These are phyloP conservation scores for Talaromyces sp. DNA, from an alignment of 2,329 filamentous ascomycete genomes.

Conservation along the genomic window DNA sequence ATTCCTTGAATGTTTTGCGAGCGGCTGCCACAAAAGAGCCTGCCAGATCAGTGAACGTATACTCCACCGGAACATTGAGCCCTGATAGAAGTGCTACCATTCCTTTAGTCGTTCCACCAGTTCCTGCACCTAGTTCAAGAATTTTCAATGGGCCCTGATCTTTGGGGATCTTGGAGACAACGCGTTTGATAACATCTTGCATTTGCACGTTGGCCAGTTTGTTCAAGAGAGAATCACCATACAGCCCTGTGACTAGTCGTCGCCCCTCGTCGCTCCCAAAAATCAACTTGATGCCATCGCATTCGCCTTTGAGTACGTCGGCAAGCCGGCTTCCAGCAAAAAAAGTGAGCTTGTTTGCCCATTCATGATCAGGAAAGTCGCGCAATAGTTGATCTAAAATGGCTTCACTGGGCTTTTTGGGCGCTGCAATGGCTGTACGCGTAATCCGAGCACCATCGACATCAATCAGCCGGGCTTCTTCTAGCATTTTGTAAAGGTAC, in stretches of 20 bases:
- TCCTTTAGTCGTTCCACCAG: slow-evolving; percentile 36
- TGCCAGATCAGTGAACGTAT: slow-evolving; percentile 38
- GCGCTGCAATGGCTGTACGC: slow-evolving; percentile 20
- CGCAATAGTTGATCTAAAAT: slow-evolving; percentile 23
- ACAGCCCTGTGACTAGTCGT: slow-evolving; percentile 31
- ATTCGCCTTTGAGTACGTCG: slow-evolving; percentile 31
- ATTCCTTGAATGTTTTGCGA: slow-evolving; percentile 23
- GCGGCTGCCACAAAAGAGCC: slow-evolving; percentile 30
- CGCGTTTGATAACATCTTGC: slow-evolving; percentile 4
- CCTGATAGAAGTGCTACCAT: slow-evolving; percentile 28
- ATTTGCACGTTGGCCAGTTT: slow-evolving; percentile 24
- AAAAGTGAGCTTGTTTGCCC: slow-evolving; percentile 27
- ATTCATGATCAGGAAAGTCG: slow-evolving; percentile 27
- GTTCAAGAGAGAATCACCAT: slow-evolving; percentile 21
- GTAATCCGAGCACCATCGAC: slow-evolving; percentile 19
- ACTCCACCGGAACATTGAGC: slow-evolving; percentile 27
- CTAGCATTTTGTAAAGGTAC: slow-evolving; percentile 26
- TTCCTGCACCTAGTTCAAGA: slow-evolving; percentile 43
- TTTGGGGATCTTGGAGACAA: slow-evolving; percentile 3
- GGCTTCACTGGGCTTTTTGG: slow-evolving; percentile 13
- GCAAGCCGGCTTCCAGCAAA: slow-evolving; percentile 32
- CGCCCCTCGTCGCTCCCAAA: slow-evolving; percentile 29
- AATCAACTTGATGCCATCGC: slow-evolving; percentile 35
- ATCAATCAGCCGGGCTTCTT: slow-evolving; percentile 24
- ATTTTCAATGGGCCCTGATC: slow-evolving; percentile 28